Base-by-base conservation (phyloP, 2,329 filamentous ascomycete genomes). In the Trichophyton rubrum region DNA sequence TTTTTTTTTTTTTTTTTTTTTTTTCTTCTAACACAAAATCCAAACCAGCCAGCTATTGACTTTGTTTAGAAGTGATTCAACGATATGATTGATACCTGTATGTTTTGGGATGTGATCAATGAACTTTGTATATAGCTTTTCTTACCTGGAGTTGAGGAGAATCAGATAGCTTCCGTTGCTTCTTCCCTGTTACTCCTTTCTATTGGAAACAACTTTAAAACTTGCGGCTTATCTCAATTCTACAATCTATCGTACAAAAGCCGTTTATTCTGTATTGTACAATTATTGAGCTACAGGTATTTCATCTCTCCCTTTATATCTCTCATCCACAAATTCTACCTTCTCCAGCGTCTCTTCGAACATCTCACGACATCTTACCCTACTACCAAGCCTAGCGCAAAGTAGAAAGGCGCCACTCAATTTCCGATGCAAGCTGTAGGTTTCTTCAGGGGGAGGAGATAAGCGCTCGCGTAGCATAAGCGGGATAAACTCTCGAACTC, bases 401-500 rank as follows among this genome's bases (percentile, higher is more conserved):
- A 99, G 79, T 68, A 99, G 74, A 71, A 99, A 99, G 0, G 93
- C 95, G 0, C 93, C 93, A 72, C 90, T 96, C 60, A 99, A 77
- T 77, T 99, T 99, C 63, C 93, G 83, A 74, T 99, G 93, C 68
- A 99, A 75, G 71, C 87, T 92, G 71, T 99, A 99, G 59, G 93
- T 99, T 79, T 99, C 93, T 76, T 99, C 95, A 0, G 93, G 93
- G 24, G 95, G 93, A 24, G 93, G 92, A 15, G 89, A 85, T 20
- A 99, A 76, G 40, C 93, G 78, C 78, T 99, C 93, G 61, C 84
- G 83, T 55, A 99, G 80, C 93, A 99, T 99, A 59, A 95, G 78
- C 15, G 93, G 93, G 66, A 99, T 97, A 59, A 95, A 80, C 2
- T 79, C 82, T 68, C 91, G 85, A 61, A 99, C 92, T 51, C 95